Base-by-base conservation (phyloP, 1,139 yeast species). In the Kurtzmaniella quercitrusa region DNA sequence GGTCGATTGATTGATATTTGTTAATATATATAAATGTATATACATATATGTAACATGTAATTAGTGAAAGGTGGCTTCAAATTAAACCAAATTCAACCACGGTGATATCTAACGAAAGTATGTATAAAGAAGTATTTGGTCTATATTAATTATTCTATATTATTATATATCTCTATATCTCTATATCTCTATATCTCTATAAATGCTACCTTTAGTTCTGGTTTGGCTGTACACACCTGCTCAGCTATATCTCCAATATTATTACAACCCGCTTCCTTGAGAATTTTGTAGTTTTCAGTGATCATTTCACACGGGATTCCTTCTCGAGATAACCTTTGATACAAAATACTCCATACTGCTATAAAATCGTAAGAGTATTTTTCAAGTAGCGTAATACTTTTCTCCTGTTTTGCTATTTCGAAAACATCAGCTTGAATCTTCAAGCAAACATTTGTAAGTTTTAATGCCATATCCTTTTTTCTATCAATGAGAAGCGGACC, bases 351-450 rank as follows among this genome's bases (percentile, higher is more conserved):
- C 69, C 71, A 68, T 2, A 61, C 54, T 4, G 60, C 71, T 30
- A 68, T 42, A 5, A 68, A 55, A 47, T 71, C 77, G 43, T 55
- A 66, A 38, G 57, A 53, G 49, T 69, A 68, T n/a, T 53, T 53
- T 30, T 54, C 48, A 2, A 68, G 34, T 3, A 67, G 47, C 5
- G 6, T 7, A 14, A 3, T 3, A 14, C 7, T 14, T 3, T 14
- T 9, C 34, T 30, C 60, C 12, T 58, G 57, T 3, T 35, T 20
- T 18, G 59, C 60, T 9, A 40, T 23, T 2, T 35, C 33, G 2
- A 63, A 41, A 5, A 63, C 47, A 0, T 38, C 38, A 1, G 42
- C 19, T 41, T 64, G 67, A 0, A 59, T 50, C 2, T 44, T 41
- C 22, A 66, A 50, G 6, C 55, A 50, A n/a, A 42, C 14, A 17